phyloP scores from a whole-genome alignment of 768 basidiomycete species.

The Boletus pseudopeckii region DNA sequence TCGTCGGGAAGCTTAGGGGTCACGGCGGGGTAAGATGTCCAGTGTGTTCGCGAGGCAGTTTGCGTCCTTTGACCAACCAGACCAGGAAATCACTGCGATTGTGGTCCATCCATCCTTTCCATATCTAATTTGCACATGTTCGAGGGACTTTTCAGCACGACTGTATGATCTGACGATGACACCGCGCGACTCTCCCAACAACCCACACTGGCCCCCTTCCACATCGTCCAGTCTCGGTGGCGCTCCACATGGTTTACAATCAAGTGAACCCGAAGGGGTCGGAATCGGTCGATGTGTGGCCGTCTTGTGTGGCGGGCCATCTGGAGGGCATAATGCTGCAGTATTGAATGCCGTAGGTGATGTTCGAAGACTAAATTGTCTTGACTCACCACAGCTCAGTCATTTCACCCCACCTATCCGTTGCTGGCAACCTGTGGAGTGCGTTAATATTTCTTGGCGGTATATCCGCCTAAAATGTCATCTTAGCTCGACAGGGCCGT shows the following conservation, averaged over 20 bases:
- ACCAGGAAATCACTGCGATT: conserved; percentile 60
- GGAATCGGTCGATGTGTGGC: conserved; percentile 58
- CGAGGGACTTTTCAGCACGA: conserved; percentile 65
- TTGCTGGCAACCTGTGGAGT: conserved; percentile 79
- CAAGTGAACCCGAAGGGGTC: conserved; percentile 56
- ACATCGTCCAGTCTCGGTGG: conserved; percentile 53
- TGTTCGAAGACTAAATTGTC: not conserved
- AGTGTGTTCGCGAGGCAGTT: not conserved
- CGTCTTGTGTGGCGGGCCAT: conserved; percentile 65
- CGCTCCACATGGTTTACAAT: conserved; percentile 65
- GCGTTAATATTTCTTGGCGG: conserved; percentile 22
- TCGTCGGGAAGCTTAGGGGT: conserved; percentile 54
- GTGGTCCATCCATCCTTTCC: conserved; percentile 58
- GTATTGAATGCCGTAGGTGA: conserved; percentile 59
- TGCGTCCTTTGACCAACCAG: conserved; percentile 29
- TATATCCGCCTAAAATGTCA: not conserved
- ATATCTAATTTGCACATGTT: conserved; percentile 66
- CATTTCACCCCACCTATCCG: conserved; percentile 63
- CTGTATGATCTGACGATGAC: conserved; percentile 58
- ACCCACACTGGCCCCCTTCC: conserved; percentile 59
- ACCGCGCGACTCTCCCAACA: conserved; percentile 36
- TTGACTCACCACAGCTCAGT: conserved; percentile 36
- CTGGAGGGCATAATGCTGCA: conserved; percentile 70
- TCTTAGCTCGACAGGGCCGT: conserved; percentile 65
- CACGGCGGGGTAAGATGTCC: conserved; percentile 65